phyloP scores from a whole-genome alignment of 345 rosid genomes.

The Dipteronia sinensis region DNA sequence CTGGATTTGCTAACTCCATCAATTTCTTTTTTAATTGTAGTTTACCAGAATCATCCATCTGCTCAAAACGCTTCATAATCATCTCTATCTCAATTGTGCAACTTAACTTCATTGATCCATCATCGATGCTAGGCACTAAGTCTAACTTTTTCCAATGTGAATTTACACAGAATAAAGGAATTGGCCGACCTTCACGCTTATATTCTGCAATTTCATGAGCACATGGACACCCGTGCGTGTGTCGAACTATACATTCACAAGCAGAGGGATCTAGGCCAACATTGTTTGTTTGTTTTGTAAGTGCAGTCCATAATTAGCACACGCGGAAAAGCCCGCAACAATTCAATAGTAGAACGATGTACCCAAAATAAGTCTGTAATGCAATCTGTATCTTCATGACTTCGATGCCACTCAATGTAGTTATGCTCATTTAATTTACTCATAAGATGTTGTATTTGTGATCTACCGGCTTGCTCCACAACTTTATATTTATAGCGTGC shows the following conservation, averaged over 20 bases:
- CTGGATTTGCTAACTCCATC: background rate
- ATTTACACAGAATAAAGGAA: no score
- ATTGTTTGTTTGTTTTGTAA: slow-evolving; percentile 5
- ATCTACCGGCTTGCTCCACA: background rate
- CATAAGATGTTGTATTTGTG: slow-evolving; percentile 18
- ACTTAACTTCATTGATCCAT: no score
- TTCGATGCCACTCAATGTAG: background rate
- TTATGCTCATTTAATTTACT: background rate
- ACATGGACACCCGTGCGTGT: no score
- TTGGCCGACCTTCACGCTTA: no score
- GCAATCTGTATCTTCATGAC: slow-evolving; percentile 11
- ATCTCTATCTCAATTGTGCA: background rate
- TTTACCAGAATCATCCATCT: background rate
- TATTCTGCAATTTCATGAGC: no score
- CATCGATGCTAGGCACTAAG: no score
- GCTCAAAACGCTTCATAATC: background rate
- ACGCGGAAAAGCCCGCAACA: slow-evolving; percentile 14
- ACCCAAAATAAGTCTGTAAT: slow-evolving; percentile 20
- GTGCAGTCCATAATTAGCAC: slow-evolving; percentile 21
- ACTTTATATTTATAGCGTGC: background rate
- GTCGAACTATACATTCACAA: no score
- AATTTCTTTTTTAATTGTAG: background rate
- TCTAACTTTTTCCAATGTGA: no score
- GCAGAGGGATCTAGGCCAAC: no score
- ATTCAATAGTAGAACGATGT: slow-evolving; percentile 10